These are phyloP conservation scores for Fraxinus ornus DNA, from an alignment of 305 asterid species.

Conservation along the genomic window DNA sequence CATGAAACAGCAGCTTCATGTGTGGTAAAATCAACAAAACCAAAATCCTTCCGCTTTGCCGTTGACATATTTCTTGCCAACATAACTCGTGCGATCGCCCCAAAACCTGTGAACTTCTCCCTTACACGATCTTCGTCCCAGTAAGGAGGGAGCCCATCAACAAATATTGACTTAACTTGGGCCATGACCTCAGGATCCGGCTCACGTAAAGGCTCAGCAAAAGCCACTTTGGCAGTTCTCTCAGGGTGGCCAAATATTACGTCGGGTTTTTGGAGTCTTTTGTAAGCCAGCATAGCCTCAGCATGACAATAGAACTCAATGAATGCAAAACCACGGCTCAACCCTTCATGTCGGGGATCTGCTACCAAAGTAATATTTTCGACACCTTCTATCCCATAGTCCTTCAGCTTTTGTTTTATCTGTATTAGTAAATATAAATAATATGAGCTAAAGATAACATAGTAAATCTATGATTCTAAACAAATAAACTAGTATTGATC, in stretches of 20 bases:
- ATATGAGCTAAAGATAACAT: slow-evolving; percentile 12
- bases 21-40: slow-evolving; percentile 56
- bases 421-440: slow-evolving; percentile 10
- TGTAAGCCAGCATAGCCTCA: slow-evolving; percentile 60
- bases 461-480: not conserved
- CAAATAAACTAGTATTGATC: slow-evolving; percentile 21
- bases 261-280: slow-evolving; percentile 65
- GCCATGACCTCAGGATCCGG: slow-evolving; percentile 74
- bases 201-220: slow-evolving; percentile 67
- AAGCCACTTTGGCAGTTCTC: slow-evolving; percentile 69
- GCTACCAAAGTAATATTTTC: slow-evolving; percentile 54
- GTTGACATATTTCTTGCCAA: slow-evolving; percentile 63
- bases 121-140: slow-evolving; percentile 62
- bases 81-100: slow-evolving; percentile 45
- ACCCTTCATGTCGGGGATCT: slow-evolving; percentile 61
- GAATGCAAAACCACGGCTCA: slow-evolving; percentile 68
- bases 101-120: slow-evolving; percentile 46
- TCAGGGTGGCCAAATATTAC: slow-evolving; percentile 59
- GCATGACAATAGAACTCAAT: slow-evolving; percentile 56
- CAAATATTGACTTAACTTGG: slow-evolving; percentile 62
- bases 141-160: slow-evolving; percentile 65
- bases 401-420: slow-evolving; percentile 49
- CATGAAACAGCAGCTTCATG: slow-evolving; percentile 68
- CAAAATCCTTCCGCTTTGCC: slow-evolving; percentile 67
- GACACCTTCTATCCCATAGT: slow-evolving; percentile 54